These are phyloP conservation scores for Aspergillus phoenicis DNA, from an alignment of 2,329 filamentous ascomycete genomes.

Conservation along the genomic window DNA sequence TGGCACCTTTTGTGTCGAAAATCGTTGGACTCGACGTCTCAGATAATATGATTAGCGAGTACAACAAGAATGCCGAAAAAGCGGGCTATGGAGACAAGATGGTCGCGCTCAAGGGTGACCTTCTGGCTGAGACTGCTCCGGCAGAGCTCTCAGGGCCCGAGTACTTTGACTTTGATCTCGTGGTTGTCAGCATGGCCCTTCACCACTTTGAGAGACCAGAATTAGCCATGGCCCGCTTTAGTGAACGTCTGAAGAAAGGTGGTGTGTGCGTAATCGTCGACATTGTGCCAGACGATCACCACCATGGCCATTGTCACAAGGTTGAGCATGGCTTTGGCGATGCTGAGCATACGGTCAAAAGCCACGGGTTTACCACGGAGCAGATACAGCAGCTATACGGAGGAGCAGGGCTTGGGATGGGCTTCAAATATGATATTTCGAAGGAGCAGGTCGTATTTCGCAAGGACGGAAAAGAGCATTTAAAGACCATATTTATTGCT, in stretches of 20 bases:
- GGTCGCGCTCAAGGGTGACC: constrained; percentile 60
- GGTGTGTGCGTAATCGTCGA: constrained; percentile 71
- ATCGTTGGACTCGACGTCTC: constrained; percentile 71
- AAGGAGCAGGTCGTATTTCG: constrained; percentile 54
- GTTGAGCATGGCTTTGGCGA: constrained; percentile 31
- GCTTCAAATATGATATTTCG: constrained; percentile 62
- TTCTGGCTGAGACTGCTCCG: constrained; percentile 56
- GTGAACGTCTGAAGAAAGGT: constrained; percentile 63
- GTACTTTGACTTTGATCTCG: constrained; percentile 71
- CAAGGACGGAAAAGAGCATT: constrained; percentile 25
- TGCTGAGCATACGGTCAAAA: constrained; percentile 59
- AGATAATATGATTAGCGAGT: constrained; percentile 68
- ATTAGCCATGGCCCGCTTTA: constrained; percentile 61
- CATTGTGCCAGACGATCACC: constrained; percentile 58
- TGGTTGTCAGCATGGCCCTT: constrained; percentile 63
- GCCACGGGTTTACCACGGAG: constrained; percentile 66
- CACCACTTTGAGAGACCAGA: constrained; percentile 70
- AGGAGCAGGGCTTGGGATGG: constrained; percentile 60
- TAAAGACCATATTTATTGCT: constrained; percentile 37
- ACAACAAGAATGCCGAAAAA: constrained; percentile 63
- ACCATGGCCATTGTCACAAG: constrained; percentile 21
- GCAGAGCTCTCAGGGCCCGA: constrained; percentile 60
- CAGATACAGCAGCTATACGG: constrained; percentile 64
- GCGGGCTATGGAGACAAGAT: constrained; percentile 57
- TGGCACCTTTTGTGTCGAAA: constrained; percentile 64